Conservation (phyloP, 306 rosid genomes). For the Corylus avellana region DNA sequence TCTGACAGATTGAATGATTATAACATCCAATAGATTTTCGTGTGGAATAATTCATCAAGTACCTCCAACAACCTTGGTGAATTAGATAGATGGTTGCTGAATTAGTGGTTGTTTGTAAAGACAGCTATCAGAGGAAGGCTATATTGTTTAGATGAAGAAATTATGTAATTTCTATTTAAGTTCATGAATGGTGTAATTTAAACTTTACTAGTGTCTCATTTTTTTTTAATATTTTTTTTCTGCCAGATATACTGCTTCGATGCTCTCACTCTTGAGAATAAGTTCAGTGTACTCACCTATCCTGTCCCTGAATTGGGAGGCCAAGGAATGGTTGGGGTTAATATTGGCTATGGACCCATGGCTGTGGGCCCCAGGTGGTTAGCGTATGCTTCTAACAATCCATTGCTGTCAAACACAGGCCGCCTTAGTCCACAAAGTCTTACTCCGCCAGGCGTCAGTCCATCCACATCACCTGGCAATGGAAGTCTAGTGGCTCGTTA, state of each 20-base stretch:
- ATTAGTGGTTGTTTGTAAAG: conserved; percentile 14
- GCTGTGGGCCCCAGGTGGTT: conserved; percentile 95
- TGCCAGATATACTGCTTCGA: conserved; percentile 96
- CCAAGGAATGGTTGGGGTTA: conserved; percentile 81
- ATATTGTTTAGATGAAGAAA: conserved; percentile 21
- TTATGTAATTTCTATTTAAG: conserved; percentile 13
- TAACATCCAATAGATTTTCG: conserved; percentile 16
- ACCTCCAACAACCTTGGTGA: conserved; percentile 20
- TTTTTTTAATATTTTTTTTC: conserved; percentile 21
- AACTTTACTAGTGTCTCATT: conserved; percentile 13
- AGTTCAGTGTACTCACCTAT: conserved; percentile 89
- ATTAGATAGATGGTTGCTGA: conserved; percentile 21
- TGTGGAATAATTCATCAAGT: conserved; percentile 25
- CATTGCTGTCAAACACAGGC: conserved; percentile 64
- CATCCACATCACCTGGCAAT: conserved; percentile 88
- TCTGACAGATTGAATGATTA: neutral
- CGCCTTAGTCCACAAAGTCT: conserved; percentile 87
- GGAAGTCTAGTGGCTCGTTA: conserved; percentile 93
- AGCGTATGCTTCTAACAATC: conserved; percentile 87
- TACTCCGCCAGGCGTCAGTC: conserved; percentile 89
- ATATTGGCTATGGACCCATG: conserved; percentile 97
- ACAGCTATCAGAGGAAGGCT: conserved; percentile 19
- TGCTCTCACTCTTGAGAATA: conserved; percentile 89
- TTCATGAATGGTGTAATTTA: conserved; percentile 26
- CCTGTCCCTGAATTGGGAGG: conserved; percentile 94